Evolutionary conservation across 345 rosid genomes (phyloP), one percentile per base, ranked within the genome.

Genomic region (Crucihimalaya himalaica): DNA sequence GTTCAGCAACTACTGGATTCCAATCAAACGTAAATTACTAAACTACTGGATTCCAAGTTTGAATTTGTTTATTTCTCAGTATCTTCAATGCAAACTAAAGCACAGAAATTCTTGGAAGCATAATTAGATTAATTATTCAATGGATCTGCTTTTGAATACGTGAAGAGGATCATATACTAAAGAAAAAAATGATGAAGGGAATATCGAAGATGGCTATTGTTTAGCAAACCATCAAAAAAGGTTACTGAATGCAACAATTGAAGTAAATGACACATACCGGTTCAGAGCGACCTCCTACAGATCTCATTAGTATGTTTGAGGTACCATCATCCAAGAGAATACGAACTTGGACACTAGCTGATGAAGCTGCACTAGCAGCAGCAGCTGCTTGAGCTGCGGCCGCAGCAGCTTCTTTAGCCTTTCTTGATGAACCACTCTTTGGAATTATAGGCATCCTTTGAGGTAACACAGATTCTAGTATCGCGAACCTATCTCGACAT

Each of bases 251-350:
- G 16, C 2, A 40, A 40, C 43, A 12, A 11, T 14, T 40, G 46
- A 40, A 4, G 5, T 40, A 45, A 71, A 74, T 66, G 68, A 76
- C 46, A 76, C 74, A 18, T 87, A 95, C 99, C 86, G 97, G 99
- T 78, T 95, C 99, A 81, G 85, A 81, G 74, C 94, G 91, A 75
- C 90, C 86, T 64, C 96, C 99, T 16, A 92, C 81, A 46, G 99
- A 95, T 75, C 89, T 90, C 98, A 90, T 92, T 52, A 95, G 84
- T 74, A 95, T 87, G 83, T 95, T 95, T 73, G 99, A 95, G 62
- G 98, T 95, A 72, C 99, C 99, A 81, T 95, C 98, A 81, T 95
- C 99, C 78, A 95, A 85, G 79, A 95, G 88, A 77, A 95, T 92
- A 71, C 98, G 99, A 71, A 93, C 98, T 95, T 95, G 99, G 77